These are phyloP conservation scores for Pseudevernia furfuracea DNA, from an alignment of 495 filamentous ascomycete genomes.

Conservation along the genomic window DNA sequence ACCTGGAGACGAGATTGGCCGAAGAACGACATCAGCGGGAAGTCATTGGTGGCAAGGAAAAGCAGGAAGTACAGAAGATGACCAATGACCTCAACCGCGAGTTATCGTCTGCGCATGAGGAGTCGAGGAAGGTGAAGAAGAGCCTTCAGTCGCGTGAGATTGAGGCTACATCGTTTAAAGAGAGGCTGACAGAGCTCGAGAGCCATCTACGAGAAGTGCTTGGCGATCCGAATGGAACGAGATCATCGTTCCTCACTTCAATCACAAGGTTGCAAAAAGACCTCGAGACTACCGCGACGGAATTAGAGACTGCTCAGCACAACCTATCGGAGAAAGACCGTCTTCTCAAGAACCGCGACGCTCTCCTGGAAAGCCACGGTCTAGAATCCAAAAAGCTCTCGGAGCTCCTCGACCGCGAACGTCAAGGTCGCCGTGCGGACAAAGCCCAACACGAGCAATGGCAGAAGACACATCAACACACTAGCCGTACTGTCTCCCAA, in stretches of 20 bases:
- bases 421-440: slow-evolving; percentile 71
- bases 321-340: slow-evolving; percentile 80
- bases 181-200: slow-evolving; percentile 82
- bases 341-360: slow-evolving; percentile 82
- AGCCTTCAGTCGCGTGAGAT: slow-evolving; percentile 75
- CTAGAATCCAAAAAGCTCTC: slow-evolving; percentile 78
- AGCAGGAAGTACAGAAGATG: slow-evolving; percentile 74
- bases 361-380: slow-evolving; percentile 78
- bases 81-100: slow-evolving; percentile 82
- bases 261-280: slow-evolving; percentile 83
- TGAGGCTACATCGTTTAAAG: slow-evolving; percentile 81
- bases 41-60: slow-evolving; percentile 73
- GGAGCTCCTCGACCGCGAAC: slow-evolving; percentile 87
- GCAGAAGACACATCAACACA: slow-evolving; percentile 76
- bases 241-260: slow-evolving; percentile 74
- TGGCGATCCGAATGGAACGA: slow-evolving; percentile 77
- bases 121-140: slow-evolving; percentile 71
- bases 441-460: slow-evolving; percentile 80
- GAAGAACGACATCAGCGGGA: slow-evolving; percentile 81
- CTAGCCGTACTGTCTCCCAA: slow-evolving; percentile 70
- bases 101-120: slow-evolving; percentile 73
- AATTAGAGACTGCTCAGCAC: slow-evolving; percentile 68
- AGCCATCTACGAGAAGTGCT: slow-evolving; percentile 76
- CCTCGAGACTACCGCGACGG: slow-evolving; percentile 70
- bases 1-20: slow-evolving; percentile 69